phyloP scores from a whole-genome alignment of 2,329 filamentous ascomycete species.

The Paecilomyces niveus region DNA sequence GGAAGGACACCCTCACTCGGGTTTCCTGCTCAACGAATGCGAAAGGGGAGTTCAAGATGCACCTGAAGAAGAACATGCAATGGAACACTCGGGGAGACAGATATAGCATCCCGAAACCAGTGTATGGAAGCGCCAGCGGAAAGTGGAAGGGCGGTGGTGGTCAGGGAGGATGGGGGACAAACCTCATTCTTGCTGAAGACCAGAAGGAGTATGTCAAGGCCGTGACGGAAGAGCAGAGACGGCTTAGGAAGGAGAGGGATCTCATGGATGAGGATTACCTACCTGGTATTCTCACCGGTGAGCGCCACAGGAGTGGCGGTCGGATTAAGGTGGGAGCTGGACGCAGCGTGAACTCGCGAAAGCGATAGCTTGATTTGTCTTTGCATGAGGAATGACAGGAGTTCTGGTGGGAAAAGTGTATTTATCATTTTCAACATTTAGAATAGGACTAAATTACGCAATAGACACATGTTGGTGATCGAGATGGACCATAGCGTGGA shows the following conservation, averaged over 20 bases:
- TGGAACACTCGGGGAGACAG: slow-evolving; percentile 91
- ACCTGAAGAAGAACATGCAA: slow-evolving; percentile 91
- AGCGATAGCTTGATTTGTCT: slow-evolving; percentile 30
- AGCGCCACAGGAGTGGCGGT: slow-evolving; percentile 58
- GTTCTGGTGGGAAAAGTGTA: not conserved
- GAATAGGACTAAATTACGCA: not conserved
- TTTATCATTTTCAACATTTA: not conserved
- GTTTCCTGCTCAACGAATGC: slow-evolving; percentile 79
- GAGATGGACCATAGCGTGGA: not conserved
- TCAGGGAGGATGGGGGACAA: slow-evolving; percentile 77
- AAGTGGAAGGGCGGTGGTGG: slow-evolving; percentile 64
- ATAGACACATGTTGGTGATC: not conserved
- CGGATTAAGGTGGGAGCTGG: slow-evolving; percentile 78
- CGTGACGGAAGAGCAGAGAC: slow-evolving; percentile 55
- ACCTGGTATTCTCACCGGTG: slow-evolving; percentile 75
- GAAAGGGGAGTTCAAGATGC: slow-evolving; percentile 72
- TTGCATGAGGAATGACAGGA: not conserved
- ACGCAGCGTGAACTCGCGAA: slow-evolving; percentile 73
- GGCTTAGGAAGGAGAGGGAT: slow-evolving; percentile 59
- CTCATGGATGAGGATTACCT: slow-evolving; percentile 94
- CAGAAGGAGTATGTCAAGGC: slow-evolving; percentile 83
- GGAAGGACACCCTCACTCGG: slow-evolving; percentile 76
- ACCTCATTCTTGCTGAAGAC: slow-evolving; percentile 82
- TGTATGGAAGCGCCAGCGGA: slow-evolving; percentile 71
- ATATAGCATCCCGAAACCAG: slow-evolving; percentile 87